A percentile compares a stretch with the other conserved stretches of the same genome.
Conservation (phyloP, 768 basidiomycete species). For the Cubamyces lactineus region DNA sequence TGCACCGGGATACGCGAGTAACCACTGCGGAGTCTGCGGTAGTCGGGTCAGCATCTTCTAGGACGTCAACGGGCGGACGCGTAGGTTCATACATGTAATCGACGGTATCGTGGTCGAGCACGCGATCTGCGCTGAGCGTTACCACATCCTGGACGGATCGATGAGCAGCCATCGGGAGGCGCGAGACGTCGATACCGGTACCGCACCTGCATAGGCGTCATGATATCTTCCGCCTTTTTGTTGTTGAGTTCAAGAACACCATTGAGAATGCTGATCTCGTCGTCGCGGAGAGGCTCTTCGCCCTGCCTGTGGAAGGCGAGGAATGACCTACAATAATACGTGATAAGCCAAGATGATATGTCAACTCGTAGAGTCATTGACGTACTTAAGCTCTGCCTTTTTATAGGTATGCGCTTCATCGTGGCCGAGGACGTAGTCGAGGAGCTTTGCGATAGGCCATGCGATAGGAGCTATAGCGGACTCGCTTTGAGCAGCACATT, state of each 20-base stretch:
- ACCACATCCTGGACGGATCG: conserved; percentile 67
- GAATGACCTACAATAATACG: conserved; percentile 57
- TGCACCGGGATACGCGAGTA: conserved; percentile 95
- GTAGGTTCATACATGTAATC: conserved; percentile 65
- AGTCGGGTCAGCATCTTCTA: not conserved
- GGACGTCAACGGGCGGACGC: not conserved
- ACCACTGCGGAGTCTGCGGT: conserved; percentile 67
- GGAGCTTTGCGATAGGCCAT: conserved; percentile 64
- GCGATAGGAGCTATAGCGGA: conserved; percentile 50
- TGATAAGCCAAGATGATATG: not conserved
- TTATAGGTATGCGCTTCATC: conserved; percentile 78
- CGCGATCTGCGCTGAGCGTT: conserved; percentile 73
- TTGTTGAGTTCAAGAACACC: conserved; percentile 78
- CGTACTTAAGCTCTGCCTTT: conserved; percentile 57
- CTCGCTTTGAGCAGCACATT: not conserved
- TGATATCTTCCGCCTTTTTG: conserved; percentile 61
- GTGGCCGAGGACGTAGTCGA: conserved; percentile 80
- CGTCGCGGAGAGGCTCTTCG: conserved; percentile 77
- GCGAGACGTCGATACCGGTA: not conserved
- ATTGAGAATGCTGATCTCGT: conserved; percentile 81
- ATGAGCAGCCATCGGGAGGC: not conserved
- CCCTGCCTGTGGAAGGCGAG: conserved; percentile 76
- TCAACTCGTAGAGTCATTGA: not conserved
- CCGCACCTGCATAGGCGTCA: conserved; percentile 59
- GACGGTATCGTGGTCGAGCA: conserved; percentile 78